Evolutionary conservation across 2,329 filamentous ascomycete genomes (phyloP), one percentile per base, ranked within the genome.

Genomic region (Nemania sp.): DNA sequence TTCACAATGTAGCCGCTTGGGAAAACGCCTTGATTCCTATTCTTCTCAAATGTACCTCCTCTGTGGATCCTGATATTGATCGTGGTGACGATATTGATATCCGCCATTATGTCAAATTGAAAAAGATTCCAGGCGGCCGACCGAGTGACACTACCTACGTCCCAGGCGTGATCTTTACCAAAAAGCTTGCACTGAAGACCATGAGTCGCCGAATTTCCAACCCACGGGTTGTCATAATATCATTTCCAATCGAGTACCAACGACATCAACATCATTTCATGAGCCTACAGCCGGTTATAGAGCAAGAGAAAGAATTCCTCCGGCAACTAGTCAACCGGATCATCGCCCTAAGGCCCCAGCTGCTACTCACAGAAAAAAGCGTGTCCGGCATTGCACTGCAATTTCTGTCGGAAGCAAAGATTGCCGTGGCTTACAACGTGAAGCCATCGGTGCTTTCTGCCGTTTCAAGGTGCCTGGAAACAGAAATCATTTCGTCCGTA

Each of bases 1-100:
- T 99, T 20, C 81, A 88, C 11, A 88, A 90, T 63, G 78, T 84
- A 1, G 76, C 82, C 2, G 87, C 87, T 23, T 99, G 94, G 94
- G 90, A 97, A 68, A 92, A 86, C 61, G 91, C 93, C 0, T 77
- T 99, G 11, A 81, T 97, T 45, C 94, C 94, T 0, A 95, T 99
- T 47, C 79, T 99, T 17, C 78, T 97, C 19, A 89, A 89, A 63
- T 94, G 92, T 60, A 95, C 93, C 0, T 91, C 97, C 61, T 94
- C 97, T 67, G 92, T 99, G 3, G 89, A 95, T 59, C 94, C 94
- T 1, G 90, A 97, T 69, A 90, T 97, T 39, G 88, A 91, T 52
- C 83, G 84, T 50, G 92, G 91, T 23, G 94, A 99, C 70, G 90
- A 94, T 67, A 97, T 99, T 80, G 94, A 99, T 69, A 94, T 99